Base-by-base conservation (phyloP, 306 rosid genomes). In the Ochetophila trinervis region DNA sequence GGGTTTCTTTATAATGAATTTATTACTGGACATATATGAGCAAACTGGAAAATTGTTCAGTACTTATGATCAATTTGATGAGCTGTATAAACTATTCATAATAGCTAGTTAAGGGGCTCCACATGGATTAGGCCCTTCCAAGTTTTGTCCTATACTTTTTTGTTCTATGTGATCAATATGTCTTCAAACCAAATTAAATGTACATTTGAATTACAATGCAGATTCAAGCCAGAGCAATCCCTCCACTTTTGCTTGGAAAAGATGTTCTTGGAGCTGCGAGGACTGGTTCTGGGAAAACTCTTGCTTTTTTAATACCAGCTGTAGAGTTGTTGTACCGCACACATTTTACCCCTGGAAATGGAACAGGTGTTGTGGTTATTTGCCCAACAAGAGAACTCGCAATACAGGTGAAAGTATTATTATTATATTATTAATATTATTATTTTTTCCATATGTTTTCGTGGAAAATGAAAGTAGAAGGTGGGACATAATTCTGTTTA, bases 341-440 rank as follows among this genome's bases (percentile, higher is more conserved):
- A 1, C 69, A 51, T 60, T 90, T 93, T 56, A 50, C 91, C 16
- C 83, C 96, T 13, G 94, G 91, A 0, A 87, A 87, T 49, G 99
- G 99, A 54, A 73, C 85, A 0, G 99, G 97, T 58, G 96, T 87
- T 56, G 66, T 93, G 18, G 83, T 93, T 20, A 90, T 93, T 60
- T 93, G 99, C 67, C 99, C 97, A 12, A 93, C 99, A 18, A 74
- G 99, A 71, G 99, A 93, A 72, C 97, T 93, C 63, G 97, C 99
- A 8, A 93, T 93, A 30, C 98, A 92, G 98, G 98, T 89, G 72
- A 22, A 58, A 6, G 45, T 21, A 27, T 27, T 27, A n/a, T n/a
- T n/a, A n/a, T n/a, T n/a, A n/a, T n/a, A n/a, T n/a, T n/a, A n/a
- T n/a, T n/a, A n/a, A n/a, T n/a, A n/a, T 27, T 27, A 2, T 27